Evolutionary conservation across 2,329 filamentous ascomycete genomes (phyloP).

Genomic region (Acrodontium crateriforme): DNA sequence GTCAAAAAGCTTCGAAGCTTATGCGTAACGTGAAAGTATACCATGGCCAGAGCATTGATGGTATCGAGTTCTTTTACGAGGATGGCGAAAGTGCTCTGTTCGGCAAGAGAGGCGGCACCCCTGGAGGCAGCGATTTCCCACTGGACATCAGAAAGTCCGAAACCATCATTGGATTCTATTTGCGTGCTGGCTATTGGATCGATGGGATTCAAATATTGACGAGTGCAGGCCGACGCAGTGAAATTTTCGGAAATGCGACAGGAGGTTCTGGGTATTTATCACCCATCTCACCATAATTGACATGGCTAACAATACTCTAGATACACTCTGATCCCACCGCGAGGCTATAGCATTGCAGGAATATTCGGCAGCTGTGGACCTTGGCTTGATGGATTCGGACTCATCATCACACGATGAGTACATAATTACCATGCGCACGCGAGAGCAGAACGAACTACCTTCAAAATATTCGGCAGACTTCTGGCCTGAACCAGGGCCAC

Average conservation of each 20-base stretch:
- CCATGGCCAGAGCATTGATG: conserved; percentile 63
- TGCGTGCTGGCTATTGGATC: conserved; percentile 69
- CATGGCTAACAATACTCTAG: conserved; percentile 34
- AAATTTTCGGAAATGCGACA: conserved; percentile 65
- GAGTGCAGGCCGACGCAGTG: conserved; percentile 72
- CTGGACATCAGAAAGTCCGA: conserved; percentile 78
- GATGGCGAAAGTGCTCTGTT: conserved; percentile 74
- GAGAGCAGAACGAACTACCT: no score
- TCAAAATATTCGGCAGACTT: no score
- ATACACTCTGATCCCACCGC: conserved; percentile 74
- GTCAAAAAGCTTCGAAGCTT: conserved; percentile 45
- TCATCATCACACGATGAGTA: conserved; percentile 64
- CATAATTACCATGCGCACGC: no score
- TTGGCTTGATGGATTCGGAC: conserved; percentile 76
- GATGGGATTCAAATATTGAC: conserved; percentile 85
- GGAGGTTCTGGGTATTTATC: conserved; percentile 68
- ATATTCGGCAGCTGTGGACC: conserved; percentile 66
- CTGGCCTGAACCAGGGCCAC: no score
- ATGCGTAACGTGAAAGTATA: conserved; percentile 64
- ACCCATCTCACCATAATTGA: neutral
- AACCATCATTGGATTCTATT: conserved; percentile 71
- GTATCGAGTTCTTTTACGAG: conserved; percentile 86
- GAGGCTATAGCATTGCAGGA: conserved; percentile 78
- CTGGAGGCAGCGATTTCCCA: conserved; percentile 59
- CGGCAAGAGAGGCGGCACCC: conserved; percentile 62